Percentiles rank a stretch among this genome's conserved stretches.
These are phyloP conservation scores for Boletellus deceptivus DNA, from an alignment of 1,284 basidiomycete species.

Conservation along the genomic window DNA sequence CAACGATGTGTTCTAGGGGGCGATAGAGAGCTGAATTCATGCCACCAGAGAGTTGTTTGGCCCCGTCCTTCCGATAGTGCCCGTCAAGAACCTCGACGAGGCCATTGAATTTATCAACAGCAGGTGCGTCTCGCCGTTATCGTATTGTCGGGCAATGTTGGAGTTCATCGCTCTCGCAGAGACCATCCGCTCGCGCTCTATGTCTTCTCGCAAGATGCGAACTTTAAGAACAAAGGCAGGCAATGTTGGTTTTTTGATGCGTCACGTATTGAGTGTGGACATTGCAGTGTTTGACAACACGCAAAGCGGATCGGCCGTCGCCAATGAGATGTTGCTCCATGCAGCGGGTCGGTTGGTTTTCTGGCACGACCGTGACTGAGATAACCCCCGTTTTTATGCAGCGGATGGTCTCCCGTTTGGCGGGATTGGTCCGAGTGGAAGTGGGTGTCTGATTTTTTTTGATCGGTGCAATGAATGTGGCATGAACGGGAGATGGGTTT, in stretches of 20 bases:
- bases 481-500: not conserved
- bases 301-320: constrained; percentile 61
- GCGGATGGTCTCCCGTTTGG: constrained; percentile 71
- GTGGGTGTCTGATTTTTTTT: constrained; percentile 39
- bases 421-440: constrained; percentile 69
- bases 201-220: constrained; percentile 63
- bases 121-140: constrained; percentile 37
- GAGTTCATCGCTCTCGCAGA: constrained; percentile 33
- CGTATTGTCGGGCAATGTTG: not conserved
- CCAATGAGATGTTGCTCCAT: constrained; percentile 66
- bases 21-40: constrained; percentile 5
- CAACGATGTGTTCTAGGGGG: not conserved
- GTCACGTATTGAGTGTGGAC: constrained; percentile 5
- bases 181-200: constrained; percentile 79
- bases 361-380: not conserved
- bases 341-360: constrained; percentile 40
- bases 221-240: constrained; percentile 61
- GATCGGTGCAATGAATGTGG: not conserved
- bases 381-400: constrained; percentile 19
- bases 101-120: constrained; percentile 71
- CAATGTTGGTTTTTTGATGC: not conserved
- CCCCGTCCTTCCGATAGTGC: constrained; percentile 75
- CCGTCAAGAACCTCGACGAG: constrained; percentile 68
- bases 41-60: constrained; percentile 66
- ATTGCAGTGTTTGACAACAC: constrained; percentile 62